Percentiles rank a stretch among this genome's conserved stretches.
Conservation (phyloP, 768 basidiomycete species). For the Boletus rubescentipes region DNA sequence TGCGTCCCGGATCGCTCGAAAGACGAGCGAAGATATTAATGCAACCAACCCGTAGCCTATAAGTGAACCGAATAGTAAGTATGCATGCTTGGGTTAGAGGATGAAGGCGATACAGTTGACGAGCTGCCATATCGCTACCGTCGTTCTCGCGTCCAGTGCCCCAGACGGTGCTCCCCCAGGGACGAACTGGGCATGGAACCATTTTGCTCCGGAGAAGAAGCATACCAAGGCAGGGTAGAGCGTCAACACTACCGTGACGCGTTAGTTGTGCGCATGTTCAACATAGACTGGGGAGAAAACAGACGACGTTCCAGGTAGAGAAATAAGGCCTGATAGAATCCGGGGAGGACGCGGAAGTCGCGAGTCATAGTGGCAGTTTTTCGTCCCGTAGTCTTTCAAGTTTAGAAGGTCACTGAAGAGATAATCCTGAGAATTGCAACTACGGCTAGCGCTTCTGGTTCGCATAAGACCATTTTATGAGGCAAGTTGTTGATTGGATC, state of each 20-base stretch:
- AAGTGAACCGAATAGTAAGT: not conserved
- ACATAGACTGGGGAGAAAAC: slow-evolving; percentile 11
- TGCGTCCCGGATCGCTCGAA: slow-evolving; percentile 63
- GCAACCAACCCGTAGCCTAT: slow-evolving; percentile 62
- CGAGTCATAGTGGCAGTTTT: slow-evolving; percentile 12
- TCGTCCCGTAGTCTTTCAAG: not conserved
- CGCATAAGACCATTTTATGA: too few relatives aligned
- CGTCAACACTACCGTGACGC: slow-evolving; percentile 43
- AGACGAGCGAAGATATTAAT: slow-evolving; percentile 64
- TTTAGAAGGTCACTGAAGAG: too few relatives aligned
- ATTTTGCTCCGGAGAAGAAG: slow-evolving; percentile 57
- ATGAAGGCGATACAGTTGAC: slow-evolving; percentile 51
- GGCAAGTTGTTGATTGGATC: too few relatives aligned
- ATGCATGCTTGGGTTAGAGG: not conserved
- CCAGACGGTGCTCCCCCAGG: slow-evolving; percentile 36
- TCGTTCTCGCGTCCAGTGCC: slow-evolving; percentile 47
- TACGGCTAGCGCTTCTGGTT: too few relatives aligned
- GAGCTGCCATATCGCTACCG: slow-evolving; percentile 67
- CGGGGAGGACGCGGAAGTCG: slow-evolving; percentile 56
- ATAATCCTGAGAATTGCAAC: too few relatives aligned
- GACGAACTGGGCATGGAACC: slow-evolving; percentile 68
- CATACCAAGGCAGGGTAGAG: slow-evolving; percentile 51
- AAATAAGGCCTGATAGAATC: slow-evolving; percentile 62
- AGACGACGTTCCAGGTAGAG: slow-evolving; percentile 67
- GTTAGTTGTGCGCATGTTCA: slow-evolving; percentile 13